Percentiles rank a stretch among this genome's conserved stretches.
phyloP scores from a whole-genome alignment of 441 rosid genomes.

The Arabidopsis hybrid region DNA sequence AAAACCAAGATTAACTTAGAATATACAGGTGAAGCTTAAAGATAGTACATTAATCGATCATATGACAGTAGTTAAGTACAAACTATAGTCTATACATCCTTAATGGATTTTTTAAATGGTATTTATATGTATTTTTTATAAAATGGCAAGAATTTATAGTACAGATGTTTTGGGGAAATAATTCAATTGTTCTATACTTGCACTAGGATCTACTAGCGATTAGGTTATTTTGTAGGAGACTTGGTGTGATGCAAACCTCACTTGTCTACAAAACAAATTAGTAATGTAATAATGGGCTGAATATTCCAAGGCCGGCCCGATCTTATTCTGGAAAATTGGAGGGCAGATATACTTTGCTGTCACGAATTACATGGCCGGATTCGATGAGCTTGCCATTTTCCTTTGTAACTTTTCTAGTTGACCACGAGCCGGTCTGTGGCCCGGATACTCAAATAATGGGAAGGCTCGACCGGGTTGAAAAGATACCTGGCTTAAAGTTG shows the following conservation, averaged over 20 bases:
- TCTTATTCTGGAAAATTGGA: neutral
- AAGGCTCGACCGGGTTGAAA: neutral
- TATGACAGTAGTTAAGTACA: conserved; percentile 8
- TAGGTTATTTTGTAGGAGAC: too few relatives aligned
- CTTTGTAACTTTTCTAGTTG: neutral
- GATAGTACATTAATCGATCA: conserved; percentile 20
- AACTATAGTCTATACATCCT: neutral
- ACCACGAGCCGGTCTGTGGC: neutral
- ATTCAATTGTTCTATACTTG: too few relatives aligned
- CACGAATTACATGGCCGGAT: too few relatives aligned
- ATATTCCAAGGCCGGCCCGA: neutral
- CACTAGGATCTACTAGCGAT: too few relatives aligned
- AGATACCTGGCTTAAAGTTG: neutral
- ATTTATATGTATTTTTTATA: conserved; percentile 6
- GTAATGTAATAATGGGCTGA: neutral
- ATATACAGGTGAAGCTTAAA: conserved; percentile 29
- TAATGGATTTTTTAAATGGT: neutral
- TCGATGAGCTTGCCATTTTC: neutral
- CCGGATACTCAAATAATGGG: neutral
- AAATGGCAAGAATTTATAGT: neutral
- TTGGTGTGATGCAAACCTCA: too few relatives aligned
- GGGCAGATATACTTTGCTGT: neutral
- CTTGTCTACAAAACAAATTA: neutral
- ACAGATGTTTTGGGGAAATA: too few relatives aligned
- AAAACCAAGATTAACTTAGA: conserved; percentile 25